Base-by-base conservation (phyloP, 1,284 basidiomycete genomes). In the Stereum hirsutum region DNA sequence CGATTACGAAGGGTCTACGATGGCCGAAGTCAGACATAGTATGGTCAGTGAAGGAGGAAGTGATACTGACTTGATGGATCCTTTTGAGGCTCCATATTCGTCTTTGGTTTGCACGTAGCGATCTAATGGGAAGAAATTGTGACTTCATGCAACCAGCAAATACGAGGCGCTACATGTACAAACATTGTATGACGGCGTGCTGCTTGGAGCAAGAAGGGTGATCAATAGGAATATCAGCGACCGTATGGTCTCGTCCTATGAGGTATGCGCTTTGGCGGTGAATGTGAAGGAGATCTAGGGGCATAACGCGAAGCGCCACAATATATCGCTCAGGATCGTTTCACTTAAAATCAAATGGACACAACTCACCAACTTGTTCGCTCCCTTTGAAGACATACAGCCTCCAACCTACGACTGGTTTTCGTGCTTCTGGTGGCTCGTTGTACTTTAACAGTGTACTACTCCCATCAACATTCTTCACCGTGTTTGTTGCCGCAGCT, bases 181-280 rank as follows among this genome's bases (percentile, higher is more conserved):
- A 55, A 85, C 88, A 93, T 65, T 99, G 96, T 30, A 99, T 84
- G 4, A 85, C 96, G 19, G 95, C 94, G 57, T 99, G 96, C 60
- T 99, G 96, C 60, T 99, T 99, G 1, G 95, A 99, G 53, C 89
- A 93, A 4, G 94, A 98, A 1, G 94, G 93, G 59, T 99, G 95
- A 47, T 95, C 92, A 31, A 97, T 66, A 2, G 86, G 75, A 48
- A 99, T 89, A 57, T 99, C 96, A 32, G 82, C 83, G 26, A 95
- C 89, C 17, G 86, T 68, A 21, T 79, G 76, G 58, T 99, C 96
- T 50, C 95, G 71, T 1, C 95, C 96, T 47, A 97, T 75, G 6
- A 99, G 74, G 60, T 98, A 99, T 48, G 89, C 90, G 48, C 92
- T 96, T 62, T 99, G 96, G 21, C 84, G 72, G 52, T 93, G 80